Evolutionary conservation across 2,329 filamentous ascomycete genomes (phyloP), one percentile per base, ranked within the genome.

Genomic region (Coniochaeta hoffmannii): DNA sequence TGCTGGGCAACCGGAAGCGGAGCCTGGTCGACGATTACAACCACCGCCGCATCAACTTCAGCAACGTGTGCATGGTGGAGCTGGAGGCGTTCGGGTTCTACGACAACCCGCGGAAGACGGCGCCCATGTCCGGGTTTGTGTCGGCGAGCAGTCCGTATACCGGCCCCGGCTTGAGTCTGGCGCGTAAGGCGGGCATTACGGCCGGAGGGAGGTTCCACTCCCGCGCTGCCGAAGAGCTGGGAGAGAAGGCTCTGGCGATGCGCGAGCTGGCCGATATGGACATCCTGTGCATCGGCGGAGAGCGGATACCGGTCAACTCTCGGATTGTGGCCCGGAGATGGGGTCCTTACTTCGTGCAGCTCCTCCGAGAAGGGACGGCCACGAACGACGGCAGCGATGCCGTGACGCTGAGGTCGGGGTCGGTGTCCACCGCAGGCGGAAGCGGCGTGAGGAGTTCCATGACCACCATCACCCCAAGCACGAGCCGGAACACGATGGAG

Each of bases 11-110:
- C 69, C 84, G 94, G 35, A 96, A 96, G 71, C 80, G 94, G 59
- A 97, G 89, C 62, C 78, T 99, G 31, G 93, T 97, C 0, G 93
- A 99, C 63, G 94, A 99, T 70, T 99, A 99, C 71, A 97, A 97
- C 68, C 94, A 97, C 66, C 88, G 94, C 11, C 87, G 94, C 26
- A 95, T 99, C 71, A 99, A 99, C 71, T 99, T 97, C 68, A 89
- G 89, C 10, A 95, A 99, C 66, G 85, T 97, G 28, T 97, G 94
- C 69, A 88, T 97, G 79, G 93, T 99, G 9, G 94, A 99, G 70
- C 78, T 99, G 11, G 94, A 99, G 68, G 92, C 94, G 0, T 99
- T 97, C 74, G 94, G 94, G 1, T 85, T 99, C 44, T 97, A 97
- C 69, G 93, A 97, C 67, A 99, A 97, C 68, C 92, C 94, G 11